Base-by-base conservation (phyloP, 257 asterid species). In the Ligustrum vulgare region DNA sequence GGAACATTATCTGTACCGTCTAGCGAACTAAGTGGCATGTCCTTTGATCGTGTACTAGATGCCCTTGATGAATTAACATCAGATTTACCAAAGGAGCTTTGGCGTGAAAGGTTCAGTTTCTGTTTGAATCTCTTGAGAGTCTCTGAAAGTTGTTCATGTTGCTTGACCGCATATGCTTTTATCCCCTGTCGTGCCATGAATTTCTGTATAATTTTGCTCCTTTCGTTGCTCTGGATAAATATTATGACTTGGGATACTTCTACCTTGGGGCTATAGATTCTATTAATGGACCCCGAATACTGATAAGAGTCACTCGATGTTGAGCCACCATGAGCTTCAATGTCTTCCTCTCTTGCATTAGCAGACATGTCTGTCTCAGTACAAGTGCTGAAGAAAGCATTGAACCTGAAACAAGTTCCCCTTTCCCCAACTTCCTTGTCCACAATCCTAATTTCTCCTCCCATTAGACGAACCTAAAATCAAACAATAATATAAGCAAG, bases 391-490 rank as follows among this genome's bases (percentile, higher is more conserved):
- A 90, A 47, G 45, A 86, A 75, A 36, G 78, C 82, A 37, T 82
- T 88, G 65, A 90, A 85, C 70, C 83, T 82, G 58, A 93, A 91
- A 77, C 93, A 90, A 23, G 86, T 88, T 5, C 97, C 96, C 60
- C 63, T 84, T 75, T 87, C 88, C 3, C 90, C 87, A 16, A 72
- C 49, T 39, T 89, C 89, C 70, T 89, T 91, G 43, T 91, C 93
- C 49, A 86, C 77, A 43, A 93, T 86, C 54, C 79, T 75, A 74
- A 91, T 88, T 56, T 91, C 95, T 51, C 96, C 98, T 2, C 95
- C 97, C 93, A 91, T 88, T 63, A 93, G 70, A 20, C 91, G 88
- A 31, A 92, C 93, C 95, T 90, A 63, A 28, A 73, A 20, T 6
- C 64, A n/a, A 4, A 41, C 2, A 0, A 10, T 2, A 41, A 28